These are phyloP conservation scores for Bipolaris bicolor DNA, from an alignment of 2,329 filamentous ascomycete species.

Conservation along the genomic window DNA sequence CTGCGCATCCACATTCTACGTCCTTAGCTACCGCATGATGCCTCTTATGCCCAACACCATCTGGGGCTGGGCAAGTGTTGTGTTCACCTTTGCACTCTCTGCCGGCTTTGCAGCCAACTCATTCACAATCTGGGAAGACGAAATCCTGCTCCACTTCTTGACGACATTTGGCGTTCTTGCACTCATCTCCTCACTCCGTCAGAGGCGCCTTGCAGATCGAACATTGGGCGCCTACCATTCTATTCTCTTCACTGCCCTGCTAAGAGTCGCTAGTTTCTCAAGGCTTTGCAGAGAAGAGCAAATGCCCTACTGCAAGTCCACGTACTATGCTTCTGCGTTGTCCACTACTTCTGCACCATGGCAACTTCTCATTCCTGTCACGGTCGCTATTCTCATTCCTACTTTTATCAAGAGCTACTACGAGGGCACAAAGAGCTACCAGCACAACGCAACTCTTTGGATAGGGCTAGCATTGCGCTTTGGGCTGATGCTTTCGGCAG, in stretches of 20 bases:
- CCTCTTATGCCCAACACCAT: conserved; percentile 71
- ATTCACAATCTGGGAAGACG: conserved; percentile 98
- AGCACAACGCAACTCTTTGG: conserved; percentile 84
- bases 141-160: conserved; percentile 89
- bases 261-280: conserved; percentile 82
- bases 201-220: conserved; percentile 69
- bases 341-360: conserved; percentile 92
- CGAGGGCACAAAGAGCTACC: conserved; percentile 80
- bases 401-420: conserved; percentile 81
- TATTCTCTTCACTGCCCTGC: conserved; percentile 77
- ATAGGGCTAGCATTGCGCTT: conserved; percentile 79
- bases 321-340: conserved; percentile 89
- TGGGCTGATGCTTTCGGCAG: conserved; percentile 74
- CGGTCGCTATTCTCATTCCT: conserved; percentile 74
- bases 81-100: conserved; percentile 87
- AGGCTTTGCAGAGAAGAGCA: conserved; percentile 96
- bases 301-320: conserved; percentile 94
- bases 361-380: conserved; percentile 82
- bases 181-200: conserved; percentile 75
- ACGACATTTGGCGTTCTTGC: conserved; percentile 83
- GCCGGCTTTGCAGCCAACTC: conserved; percentile 96
- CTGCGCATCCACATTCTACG: conserved; percentile 50
- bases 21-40: conserved; percentile 51
- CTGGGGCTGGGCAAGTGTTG: conserved; percentile 85
- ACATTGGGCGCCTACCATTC: conserved; percentile 85